Evolutionary conservation across 2,329 filamentous ascomycete genomes (phyloP).

Genomic region (Ascosphaera apis): DNA sequence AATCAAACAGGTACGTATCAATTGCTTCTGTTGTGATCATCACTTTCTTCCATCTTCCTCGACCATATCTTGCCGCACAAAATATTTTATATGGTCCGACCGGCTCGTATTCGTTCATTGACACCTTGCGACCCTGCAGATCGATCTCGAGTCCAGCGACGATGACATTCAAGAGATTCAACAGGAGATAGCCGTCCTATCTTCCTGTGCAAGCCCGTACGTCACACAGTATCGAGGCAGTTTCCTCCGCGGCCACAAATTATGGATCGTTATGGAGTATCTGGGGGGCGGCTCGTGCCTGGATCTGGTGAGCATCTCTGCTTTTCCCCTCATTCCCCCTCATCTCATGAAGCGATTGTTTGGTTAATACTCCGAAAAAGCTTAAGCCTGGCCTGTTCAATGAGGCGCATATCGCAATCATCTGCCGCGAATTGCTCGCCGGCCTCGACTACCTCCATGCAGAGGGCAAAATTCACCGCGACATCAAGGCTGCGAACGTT

Average conservation of each 20-base stretch:
- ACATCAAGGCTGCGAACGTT: conserved; percentile 92
- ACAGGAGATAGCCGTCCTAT: conserved; percentile 84
- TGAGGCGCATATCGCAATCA: conserved; percentile 78
- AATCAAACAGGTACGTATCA: conserved; percentile 64
- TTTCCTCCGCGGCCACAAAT: conserved; percentile 83
- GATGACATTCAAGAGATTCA: conserved; percentile 98
- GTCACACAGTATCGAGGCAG: conserved; percentile 94
- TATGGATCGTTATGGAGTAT: conserved; percentile 99
- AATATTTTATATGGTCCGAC: conserved; percentile 1
- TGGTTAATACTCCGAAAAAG: conserved; percentile 20
- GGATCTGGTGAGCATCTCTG: conserved; percentile 47
- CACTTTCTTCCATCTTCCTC: conserved; percentile 1
- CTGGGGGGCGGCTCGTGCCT: conserved; percentile 86
- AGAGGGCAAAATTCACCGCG: conserved; percentile 87
- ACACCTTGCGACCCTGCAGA: too few species aligned
- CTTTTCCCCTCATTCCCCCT: conserved; percentile 1
- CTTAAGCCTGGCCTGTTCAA: conserved; percentile 74
- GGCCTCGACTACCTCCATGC: conserved; percentile 83
- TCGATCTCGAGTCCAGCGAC: conserved; percentile 94
- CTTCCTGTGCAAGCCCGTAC: conserved; percentile 80
- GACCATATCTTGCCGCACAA: conserved; percentile 5
- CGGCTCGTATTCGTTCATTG: too few species aligned
- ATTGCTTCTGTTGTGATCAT: background rate
- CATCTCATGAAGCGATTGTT: conserved; percentile 7
- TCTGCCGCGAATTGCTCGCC: conserved; percentile 72